phyloP scores from a whole-genome alignment of 441 rosid genomes.

The Bruguiera hainesii region DNA sequence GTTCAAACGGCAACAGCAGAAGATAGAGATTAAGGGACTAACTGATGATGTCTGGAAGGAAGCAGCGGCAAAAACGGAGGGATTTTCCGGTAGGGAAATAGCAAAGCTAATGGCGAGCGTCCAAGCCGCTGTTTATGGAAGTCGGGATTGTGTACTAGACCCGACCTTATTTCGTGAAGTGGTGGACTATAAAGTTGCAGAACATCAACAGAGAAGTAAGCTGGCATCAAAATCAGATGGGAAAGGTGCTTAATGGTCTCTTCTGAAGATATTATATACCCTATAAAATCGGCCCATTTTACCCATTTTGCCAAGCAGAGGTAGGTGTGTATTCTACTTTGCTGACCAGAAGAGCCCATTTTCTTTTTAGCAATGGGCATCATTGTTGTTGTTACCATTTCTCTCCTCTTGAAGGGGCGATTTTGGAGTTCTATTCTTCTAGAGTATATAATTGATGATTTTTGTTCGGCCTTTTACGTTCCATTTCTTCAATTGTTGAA shows the following conservation, averaged over 20 bases:
- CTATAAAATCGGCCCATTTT: background rate
- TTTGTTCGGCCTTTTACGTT: background rate
- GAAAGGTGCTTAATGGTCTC: slow-evolving; percentile 1
- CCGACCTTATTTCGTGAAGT: slow-evolving; percentile 70
- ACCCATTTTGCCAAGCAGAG: slow-evolving; percentile 5
- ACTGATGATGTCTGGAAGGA: slow-evolving; percentile 68
- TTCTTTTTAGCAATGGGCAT: slow-evolving; percentile 1
- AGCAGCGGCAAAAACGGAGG: slow-evolving; percentile 73
- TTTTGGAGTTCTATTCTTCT: slow-evolving; percentile 18
- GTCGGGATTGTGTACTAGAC: slow-evolving; percentile 70
- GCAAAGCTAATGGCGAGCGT: slow-evolving; percentile 85
- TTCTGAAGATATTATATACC: background rate
- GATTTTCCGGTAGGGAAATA: slow-evolving; percentile 80
- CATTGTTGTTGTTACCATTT: slow-evolving; percentile 5
- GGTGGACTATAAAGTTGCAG: slow-evolving; percentile 80
- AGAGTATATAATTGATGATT: background rate
- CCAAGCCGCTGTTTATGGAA: slow-evolving; percentile 88
- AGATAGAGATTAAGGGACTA: slow-evolving; percentile 69
- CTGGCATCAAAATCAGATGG: slow-evolving; percentile 37
- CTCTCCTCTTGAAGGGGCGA: background rate
- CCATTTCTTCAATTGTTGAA: too few species aligned
- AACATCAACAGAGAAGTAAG: slow-evolving; percentile 74
- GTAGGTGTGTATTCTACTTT: background rate
- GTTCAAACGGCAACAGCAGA: slow-evolving; percentile 58
- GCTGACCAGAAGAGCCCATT: slow-evolving; percentile 6